Conservation (phyloP, 1,284 basidiomycete species). For the Heimioporus punctisporus region DNA sequence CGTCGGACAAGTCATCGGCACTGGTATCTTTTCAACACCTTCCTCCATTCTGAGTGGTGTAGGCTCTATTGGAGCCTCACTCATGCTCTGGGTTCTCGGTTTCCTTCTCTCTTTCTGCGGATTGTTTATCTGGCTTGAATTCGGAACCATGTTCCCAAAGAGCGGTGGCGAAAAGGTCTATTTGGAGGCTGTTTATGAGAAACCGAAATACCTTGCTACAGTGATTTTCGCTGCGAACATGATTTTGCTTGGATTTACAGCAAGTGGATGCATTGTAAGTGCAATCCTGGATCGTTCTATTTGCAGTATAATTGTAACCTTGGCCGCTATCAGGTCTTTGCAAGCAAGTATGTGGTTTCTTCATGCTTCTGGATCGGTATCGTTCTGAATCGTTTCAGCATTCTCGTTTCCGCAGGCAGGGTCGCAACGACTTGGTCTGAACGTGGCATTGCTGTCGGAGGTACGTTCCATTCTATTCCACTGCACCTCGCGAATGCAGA, state of each 20-base stretch:
- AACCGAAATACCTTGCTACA: slow-evolving; percentile 48
- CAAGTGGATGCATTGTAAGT: slow-evolving; percentile 58
- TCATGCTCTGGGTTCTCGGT: slow-evolving; percentile 60
- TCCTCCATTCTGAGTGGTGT: slow-evolving; percentile 55
- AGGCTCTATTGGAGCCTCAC: slow-evolving; percentile 52
- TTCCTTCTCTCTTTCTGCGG: slow-evolving; percentile 54
- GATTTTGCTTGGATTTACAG: slow-evolving; percentile 54
- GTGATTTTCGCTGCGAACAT: slow-evolving; percentile 50
- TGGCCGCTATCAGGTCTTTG: slow-evolving; percentile 32
- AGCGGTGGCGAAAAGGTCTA: slow-evolving; percentile 63
- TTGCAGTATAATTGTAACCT: not conserved
- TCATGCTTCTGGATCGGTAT: not conserved
- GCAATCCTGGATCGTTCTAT: not conserved
- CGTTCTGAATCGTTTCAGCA: slow-evolving; percentile 35
- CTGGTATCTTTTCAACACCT: slow-evolving; percentile 66
- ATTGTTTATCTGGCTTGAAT: slow-evolving; percentile 58
- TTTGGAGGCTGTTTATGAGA: slow-evolving; percentile 49
- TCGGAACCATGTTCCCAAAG: slow-evolving; percentile 54
- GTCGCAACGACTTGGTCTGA: slow-evolving; percentile 47
- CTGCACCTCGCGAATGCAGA: not conserved
- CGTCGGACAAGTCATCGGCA: slow-evolving; percentile 58
- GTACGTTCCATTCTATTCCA: slow-evolving; percentile 25
- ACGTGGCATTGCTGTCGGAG: slow-evolving; percentile 59
- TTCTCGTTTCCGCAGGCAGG: slow-evolving; percentile 47
- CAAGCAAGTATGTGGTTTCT: slow-evolving; percentile 36